A percentile compares a stretch with the other conserved stretches of the same genome.
Evolutionary conservation across 2,329 filamentous ascomycete genomes (phyloP).

Genomic region (Sclerotinia nivalis): DNA sequence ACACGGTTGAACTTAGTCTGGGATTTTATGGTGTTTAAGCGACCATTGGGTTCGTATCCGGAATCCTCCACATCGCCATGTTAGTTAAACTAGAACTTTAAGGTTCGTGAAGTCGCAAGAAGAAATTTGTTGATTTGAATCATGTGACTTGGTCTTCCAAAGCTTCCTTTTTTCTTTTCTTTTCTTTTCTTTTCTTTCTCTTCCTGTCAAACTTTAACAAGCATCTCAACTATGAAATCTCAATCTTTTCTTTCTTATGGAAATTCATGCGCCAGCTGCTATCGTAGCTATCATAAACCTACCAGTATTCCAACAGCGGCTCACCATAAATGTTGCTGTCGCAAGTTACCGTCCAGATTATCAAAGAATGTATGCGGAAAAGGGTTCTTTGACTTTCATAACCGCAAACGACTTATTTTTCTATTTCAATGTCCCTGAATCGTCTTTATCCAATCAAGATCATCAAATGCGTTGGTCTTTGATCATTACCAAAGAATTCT

Average conservation of each 20-base stretch:
- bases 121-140: background rate
- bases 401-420: conserved; percentile 16
- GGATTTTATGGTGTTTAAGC: no score
- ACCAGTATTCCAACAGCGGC: background rate
- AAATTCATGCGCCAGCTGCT: background rate
- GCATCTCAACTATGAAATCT: background rate
- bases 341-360: background rate
- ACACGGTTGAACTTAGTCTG: no score
- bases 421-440: background rate
- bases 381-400: conserved; percentile 1
- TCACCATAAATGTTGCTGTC: background rate
- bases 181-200: background rate
- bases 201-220: background rate
- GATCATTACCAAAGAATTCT: background rate
- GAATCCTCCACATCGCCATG: no score
- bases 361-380: conserved; percentile 12
- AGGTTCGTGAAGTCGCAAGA: no score
- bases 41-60: no score
- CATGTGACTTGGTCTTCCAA: background rate
- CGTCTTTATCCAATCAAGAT: background rate
- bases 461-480: background rate
- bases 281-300: background rate
- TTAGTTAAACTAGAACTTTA: no score
- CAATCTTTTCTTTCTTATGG: background rate
- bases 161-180: background rate